These are phyloP conservation scores for Lasiosphaeria hispida DNA, from an alignment of 495 filamentous ascomycete species.

Conservation along the genomic window DNA sequence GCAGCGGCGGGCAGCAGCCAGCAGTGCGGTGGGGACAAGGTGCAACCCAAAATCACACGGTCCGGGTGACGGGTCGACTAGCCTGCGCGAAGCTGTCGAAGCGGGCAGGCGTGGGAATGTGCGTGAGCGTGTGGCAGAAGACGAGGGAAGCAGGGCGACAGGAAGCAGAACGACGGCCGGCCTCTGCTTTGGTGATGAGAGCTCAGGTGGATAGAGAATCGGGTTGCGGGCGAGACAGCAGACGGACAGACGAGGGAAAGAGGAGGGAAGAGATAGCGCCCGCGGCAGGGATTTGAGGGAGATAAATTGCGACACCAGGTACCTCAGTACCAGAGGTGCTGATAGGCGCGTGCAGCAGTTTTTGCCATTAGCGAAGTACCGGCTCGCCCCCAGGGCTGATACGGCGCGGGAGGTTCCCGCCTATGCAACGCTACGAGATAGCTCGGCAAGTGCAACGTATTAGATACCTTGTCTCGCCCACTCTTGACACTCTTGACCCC, in stretches of 20 bases:
- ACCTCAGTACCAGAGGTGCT: constrained; percentile 11
- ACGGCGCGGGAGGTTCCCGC: constrained; percentile 23
- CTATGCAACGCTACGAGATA: constrained; percentile 25
- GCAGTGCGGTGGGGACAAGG: not conserved
- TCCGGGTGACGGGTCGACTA: too few relatives aligned
- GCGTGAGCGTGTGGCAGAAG: not conserved
- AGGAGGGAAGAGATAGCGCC: constrained; percentile 27
- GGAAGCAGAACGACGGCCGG: not conserved
- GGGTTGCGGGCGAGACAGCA: constrained; percentile 11
- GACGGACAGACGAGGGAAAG: not conserved
- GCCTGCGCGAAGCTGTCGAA: not conserved
- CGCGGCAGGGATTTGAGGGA: constrained; percentile 29
- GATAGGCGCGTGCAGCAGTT: constrained; percentile 20
- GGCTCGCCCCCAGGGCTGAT: not conserved
- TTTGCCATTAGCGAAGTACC: constrained; percentile 26
- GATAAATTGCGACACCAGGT: constrained; percentile 30
- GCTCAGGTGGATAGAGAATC: not conserved
- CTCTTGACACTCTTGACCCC: constrained; percentile 4
- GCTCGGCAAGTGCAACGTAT: constrained; percentile 22
- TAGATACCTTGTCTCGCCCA: not conserved
- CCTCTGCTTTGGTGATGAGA: constrained; percentile 3
- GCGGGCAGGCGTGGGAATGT: not conserved
- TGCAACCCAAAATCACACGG: too few relatives aligned
- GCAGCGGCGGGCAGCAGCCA: not conserved
- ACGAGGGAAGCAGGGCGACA: not conserved